A percentile compares a stretch with the other conserved stretches of the same genome.
These are phyloP conservation scores for Suillus placidus DNA, from an alignment of 768 basidiomycete species.

Conservation along the genomic window DNA sequence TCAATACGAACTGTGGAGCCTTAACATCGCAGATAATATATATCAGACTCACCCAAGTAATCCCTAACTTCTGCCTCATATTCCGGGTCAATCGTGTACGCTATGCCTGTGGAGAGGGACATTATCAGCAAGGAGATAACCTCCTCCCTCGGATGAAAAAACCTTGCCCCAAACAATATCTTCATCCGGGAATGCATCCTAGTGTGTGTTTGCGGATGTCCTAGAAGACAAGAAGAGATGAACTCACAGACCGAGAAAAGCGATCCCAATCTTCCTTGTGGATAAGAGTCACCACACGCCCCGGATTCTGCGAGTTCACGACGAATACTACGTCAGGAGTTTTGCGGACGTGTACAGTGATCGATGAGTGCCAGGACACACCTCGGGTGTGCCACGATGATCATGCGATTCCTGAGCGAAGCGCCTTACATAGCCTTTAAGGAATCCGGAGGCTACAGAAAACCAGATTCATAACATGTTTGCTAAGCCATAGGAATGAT, in stretches of 20 bases:
- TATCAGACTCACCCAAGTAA: slow-evolving; percentile 65
- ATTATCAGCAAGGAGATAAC: background rate
- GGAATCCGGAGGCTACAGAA: slow-evolving; percentile 70
- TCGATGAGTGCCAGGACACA: slow-evolving; percentile 28
- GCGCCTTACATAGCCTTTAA: slow-evolving; percentile 88
- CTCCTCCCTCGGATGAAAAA: background rate
- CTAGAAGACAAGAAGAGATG: background rate
- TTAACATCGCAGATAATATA: background rate
- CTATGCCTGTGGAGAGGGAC: slow-evolving; percentile 55
- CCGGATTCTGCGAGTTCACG: slow-evolving; percentile 60
- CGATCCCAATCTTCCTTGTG: slow-evolving; percentile 87
- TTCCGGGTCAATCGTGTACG: slow-evolving; percentile 83
- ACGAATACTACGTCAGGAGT: background rate
- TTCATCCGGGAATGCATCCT: slow-evolving; percentile 37
- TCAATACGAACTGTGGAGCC: background rate
- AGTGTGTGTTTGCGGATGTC: background rate
- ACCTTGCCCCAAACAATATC: slow-evolving; percentile 64
- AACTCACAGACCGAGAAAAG: slow-evolving; percentile 63
- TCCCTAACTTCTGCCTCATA: slow-evolving; percentile 77
- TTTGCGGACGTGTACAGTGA: background rate
- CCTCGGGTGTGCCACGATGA: slow-evolving; percentile 88
- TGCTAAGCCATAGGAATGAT: background rate
- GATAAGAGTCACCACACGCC: slow-evolving; percentile 87
- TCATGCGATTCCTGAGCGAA: slow-evolving; percentile 94
- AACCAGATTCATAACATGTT: background rate